Evolutionary conservation across 352 stramenopile species (phyloP).

Genomic region (Pythium aristosporum): DNA sequence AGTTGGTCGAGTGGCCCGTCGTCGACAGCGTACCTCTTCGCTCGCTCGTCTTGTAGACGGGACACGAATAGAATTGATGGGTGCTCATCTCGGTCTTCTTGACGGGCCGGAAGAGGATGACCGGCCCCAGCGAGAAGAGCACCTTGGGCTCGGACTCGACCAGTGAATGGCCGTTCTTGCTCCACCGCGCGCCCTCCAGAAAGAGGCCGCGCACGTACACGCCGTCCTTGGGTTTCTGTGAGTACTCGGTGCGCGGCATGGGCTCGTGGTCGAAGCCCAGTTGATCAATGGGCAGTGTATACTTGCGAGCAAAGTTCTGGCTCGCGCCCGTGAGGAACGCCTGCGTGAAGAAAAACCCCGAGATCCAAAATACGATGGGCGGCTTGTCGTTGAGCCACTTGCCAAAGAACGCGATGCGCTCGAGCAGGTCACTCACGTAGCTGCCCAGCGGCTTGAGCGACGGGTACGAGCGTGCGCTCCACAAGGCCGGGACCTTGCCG

Average conservation of each 20-base stretch:
- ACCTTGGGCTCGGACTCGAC: slow-evolving; percentile 49
- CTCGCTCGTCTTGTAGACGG: slow-evolving; percentile 90
- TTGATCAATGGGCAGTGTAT: slow-evolving; percentile 91
- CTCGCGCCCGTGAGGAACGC: slow-evolving; percentile 91
- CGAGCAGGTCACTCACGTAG: slow-evolving; percentile 88
- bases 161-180: slow-evolving; percentile 43
- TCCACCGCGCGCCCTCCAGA: slow-evolving; percentile 90
- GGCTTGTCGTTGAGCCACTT: slow-evolving; percentile 78
- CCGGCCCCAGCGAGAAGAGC: slow-evolving; percentile 46
- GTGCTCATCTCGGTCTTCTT: slow-evolving; percentile 46
- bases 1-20: slow-evolving; percentile 96
- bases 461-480: slow-evolving; percentile 89
- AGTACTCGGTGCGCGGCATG: slow-evolving; percentile 77
- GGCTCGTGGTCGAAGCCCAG: slow-evolving; percentile 83
- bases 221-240: slow-evolving; percentile 71
- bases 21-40: slow-evolving; percentile 92
- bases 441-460: slow-evolving; percentile 87
- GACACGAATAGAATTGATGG: slow-evolving; percentile 79
- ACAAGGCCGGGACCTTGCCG: slow-evolving; percentile 86
- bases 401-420: slow-evolving; percentile 71
- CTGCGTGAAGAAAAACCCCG: slow-evolving; percentile 92
- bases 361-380: slow-evolving; percentile 87
- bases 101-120: slow-evolving; percentile 78
- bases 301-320: slow-evolving; percentile 91
- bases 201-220: slow-evolving; percentile 92